These are phyloP conservation scores for Flaveria linearis DNA, from an alignment of 129 eudicot genomes.

Conservation along the genomic window DNA sequence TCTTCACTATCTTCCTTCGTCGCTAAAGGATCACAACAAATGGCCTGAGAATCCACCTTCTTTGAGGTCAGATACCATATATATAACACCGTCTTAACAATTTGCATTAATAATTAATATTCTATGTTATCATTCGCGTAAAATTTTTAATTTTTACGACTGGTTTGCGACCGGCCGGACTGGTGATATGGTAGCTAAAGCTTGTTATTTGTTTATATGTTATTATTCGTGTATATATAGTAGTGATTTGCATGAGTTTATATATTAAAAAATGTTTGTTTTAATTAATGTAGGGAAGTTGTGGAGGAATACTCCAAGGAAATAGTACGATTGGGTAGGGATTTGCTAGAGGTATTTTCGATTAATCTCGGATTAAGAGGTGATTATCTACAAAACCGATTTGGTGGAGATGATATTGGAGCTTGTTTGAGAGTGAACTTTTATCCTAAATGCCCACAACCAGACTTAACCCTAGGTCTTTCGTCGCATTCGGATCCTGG, in stretches of 20 bases:
- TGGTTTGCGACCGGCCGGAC: too few relatives aligned
- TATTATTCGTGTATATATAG: background rate
- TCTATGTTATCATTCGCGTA: background rate
- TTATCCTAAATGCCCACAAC: constrained; percentile 90
- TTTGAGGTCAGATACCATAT: constrained; percentile 44
- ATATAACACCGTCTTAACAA: background rate
- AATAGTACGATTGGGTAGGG: constrained; percentile 54
- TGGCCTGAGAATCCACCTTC: constrained; percentile 74
- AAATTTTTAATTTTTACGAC: too few relatives aligned
- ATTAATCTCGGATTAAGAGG: constrained; percentile 59
- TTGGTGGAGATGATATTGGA: constrained; percentile 73
- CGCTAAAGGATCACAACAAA: constrained; percentile 38
- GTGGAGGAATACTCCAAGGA: constrained; percentile 60
- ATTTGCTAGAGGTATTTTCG: constrained; percentile 50
- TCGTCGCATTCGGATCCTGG: constrained; percentile 94
- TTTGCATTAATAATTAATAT: background rate
- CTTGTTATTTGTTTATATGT: too few relatives aligned
- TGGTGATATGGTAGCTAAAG: too few relatives aligned
- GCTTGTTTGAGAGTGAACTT: constrained; percentile 76
- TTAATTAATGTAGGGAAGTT: constrained; percentile 52
- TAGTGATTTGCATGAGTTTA: background rate
- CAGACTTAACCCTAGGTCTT: constrained; percentile 73
- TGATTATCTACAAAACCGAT: constrained; percentile 54
- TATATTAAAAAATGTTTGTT: background rate
- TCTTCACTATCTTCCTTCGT: constrained; percentile 63